Conservation (phyloP, 2,329 filamentous ascomycete genomes). For the Graphilbum sp. region DNA sequence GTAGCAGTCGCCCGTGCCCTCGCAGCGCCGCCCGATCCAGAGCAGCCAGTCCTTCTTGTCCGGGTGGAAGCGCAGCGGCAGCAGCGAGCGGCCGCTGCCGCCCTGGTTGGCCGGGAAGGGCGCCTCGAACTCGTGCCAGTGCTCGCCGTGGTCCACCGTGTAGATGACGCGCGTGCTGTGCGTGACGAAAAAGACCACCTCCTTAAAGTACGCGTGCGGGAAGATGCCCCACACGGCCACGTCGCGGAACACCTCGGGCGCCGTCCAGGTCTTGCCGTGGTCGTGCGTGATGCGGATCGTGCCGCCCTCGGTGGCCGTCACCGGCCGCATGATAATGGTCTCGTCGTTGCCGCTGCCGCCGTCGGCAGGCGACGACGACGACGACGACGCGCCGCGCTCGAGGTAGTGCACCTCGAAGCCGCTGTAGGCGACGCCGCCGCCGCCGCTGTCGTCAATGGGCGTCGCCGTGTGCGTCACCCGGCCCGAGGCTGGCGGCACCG, state of each 20-base stretch:
- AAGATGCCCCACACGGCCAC: slow-evolving; percentile 56
- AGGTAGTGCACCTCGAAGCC: slow-evolving; percentile 53
- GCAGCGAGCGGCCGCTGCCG: slow-evolving; percentile 23
- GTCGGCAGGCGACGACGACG: too few species aligned
- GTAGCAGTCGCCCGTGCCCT: slow-evolving; percentile 42
- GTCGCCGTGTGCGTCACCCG: slow-evolving; percentile 44
- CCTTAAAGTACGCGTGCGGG: slow-evolving; percentile 66
- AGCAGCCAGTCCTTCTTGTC: slow-evolving; percentile 79
- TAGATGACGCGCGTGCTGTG: slow-evolving; percentile 51
- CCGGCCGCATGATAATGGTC: slow-evolving; percentile 43
- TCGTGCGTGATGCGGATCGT: slow-evolving; percentile 62
- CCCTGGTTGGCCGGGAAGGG: slow-evolving; percentile 33
- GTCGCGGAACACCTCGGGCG: slow-evolving; percentile 43
- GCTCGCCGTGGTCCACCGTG: slow-evolving; percentile 62
- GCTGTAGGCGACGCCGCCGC: slow-evolving; percentile 43
- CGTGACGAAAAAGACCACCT: slow-evolving; percentile 77
- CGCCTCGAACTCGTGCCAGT: slow-evolving; percentile 57
- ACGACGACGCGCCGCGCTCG: slow-evolving; percentile 54
- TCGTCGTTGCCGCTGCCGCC: too few species aligned
- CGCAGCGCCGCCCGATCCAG: slow-evolving; percentile 67
- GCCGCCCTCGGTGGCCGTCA: slow-evolving; percentile 32
- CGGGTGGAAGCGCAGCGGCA: slow-evolving; percentile 67
- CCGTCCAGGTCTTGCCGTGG: slow-evolving; percentile 76
- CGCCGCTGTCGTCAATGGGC: slow-evolving; percentile 11
- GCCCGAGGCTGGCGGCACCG: slow-evolving; percentile 42